phyloP scores from a whole-genome alignment of 805 yeast species.

The Saturnispora bothae region DNA sequence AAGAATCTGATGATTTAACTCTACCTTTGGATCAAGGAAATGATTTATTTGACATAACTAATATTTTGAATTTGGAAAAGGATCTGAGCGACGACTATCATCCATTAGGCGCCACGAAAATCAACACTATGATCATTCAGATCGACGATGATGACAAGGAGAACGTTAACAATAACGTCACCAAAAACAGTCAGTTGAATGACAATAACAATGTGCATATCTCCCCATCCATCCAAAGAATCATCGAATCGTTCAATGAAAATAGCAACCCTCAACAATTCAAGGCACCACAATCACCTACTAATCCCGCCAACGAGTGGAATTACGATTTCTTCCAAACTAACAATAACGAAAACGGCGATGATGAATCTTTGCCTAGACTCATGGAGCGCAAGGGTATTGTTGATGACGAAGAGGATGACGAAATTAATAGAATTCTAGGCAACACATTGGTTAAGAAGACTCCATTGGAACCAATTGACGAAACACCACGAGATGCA shows the following conservation, averaged over 20 bases:
- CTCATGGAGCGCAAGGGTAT: too few species aligned
- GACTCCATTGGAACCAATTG: slow-evolving; percentile 8
- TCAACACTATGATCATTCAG: slow-evolving; percentile 44
- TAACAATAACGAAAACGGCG: slow-evolving; percentile 10
- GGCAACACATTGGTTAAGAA: slow-evolving; percentile 1
- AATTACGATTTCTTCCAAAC: slow-evolving; percentile 19
- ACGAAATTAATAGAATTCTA: slow-evolving; percentile 20
- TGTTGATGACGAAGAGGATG: slow-evolving; percentile 17
- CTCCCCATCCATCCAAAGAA: slow-evolving; percentile 26
- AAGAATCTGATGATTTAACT: not conserved
- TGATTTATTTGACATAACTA: slow-evolving; percentile 7
- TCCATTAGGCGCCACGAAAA: slow-evolving; percentile 37
- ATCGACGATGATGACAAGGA: slow-evolving; percentile 34
- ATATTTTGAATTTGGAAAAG: slow-evolving; percentile 5
- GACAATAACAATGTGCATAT: slow-evolving; percentile 7
- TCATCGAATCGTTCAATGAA: slow-evolving; percentile 24
- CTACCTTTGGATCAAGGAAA: not conserved
- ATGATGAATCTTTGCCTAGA: slow-evolving; percentile 11
- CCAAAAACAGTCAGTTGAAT: not conserved
- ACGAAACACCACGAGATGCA: slow-evolving; percentile 24
- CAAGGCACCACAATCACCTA: slow-evolving; percentile 19
- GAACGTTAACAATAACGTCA: slow-evolving; percentile 11
- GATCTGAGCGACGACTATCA: slow-evolving; percentile 3
- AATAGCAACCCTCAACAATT: slow-evolving; percentile 13
- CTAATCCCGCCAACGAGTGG: slow-evolving; percentile 22